phyloP scores from a whole-genome alignment of 768 basidiomycete species.

The Calocybe gangraenosa region DNA sequence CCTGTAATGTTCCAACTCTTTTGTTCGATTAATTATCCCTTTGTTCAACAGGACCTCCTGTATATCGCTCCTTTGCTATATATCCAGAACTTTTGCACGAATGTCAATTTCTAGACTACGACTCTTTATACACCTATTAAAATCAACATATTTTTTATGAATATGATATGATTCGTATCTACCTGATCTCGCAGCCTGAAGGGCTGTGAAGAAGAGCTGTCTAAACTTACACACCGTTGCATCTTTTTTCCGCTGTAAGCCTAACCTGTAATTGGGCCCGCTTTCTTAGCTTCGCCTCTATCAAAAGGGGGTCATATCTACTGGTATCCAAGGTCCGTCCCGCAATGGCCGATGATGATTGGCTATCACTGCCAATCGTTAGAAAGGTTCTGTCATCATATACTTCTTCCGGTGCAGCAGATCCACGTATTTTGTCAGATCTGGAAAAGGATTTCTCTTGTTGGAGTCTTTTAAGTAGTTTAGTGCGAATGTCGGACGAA shows the following conservation, averaged over 20 bases:
- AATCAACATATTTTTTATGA: not conserved
- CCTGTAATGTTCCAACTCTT: constrained; percentile 1
- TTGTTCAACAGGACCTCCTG: constrained; percentile 1
- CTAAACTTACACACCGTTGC: not conserved
- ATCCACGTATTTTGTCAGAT: constrained; percentile 5
- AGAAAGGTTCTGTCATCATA: constrained; percentile 17
- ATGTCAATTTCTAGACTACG: constrained; percentile 2
- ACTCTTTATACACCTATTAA: constrained; percentile 5
- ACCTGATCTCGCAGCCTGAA: not conserved
- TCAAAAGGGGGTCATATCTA: constrained; percentile 18
- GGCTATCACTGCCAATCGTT: constrained; percentile 6
- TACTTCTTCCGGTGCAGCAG: not conserved
- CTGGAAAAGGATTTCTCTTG: constrained; percentile 34
- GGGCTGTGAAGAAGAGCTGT: not conserved
- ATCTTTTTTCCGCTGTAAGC: constrained; percentile 40
- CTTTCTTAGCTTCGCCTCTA: constrained; percentile 42
- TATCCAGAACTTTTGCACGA: not conserved
- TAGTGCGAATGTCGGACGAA: constrained; percentile 25
- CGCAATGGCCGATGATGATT: not conserved
- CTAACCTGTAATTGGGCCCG: constrained; percentile 46
- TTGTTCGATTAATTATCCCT: constrained; percentile 5
- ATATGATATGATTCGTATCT: not conserved
- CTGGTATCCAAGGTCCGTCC: not conserved
- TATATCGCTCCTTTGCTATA: constrained; percentile 5
- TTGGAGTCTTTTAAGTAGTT: constrained; percentile 38